Evolutionary conservation across 192 early-diverging fungal species (phyloP), one percentile per base, ranked within the genome.

Genomic region (Coemansia sp.): DNA sequence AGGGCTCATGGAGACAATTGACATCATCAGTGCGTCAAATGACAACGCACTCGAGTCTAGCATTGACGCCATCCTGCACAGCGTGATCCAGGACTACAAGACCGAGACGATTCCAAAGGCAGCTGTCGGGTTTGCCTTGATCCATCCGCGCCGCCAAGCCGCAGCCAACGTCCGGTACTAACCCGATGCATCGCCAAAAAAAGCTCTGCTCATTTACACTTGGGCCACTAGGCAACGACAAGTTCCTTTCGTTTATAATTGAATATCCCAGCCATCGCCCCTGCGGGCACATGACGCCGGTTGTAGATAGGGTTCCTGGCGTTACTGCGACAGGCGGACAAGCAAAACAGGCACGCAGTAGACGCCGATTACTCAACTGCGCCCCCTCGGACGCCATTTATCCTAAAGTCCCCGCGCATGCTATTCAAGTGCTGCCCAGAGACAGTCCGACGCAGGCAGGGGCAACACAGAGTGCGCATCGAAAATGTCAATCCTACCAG

Each of bases 31-130:
- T 5, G 79, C 73, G 1, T 25, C 66, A 6, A 43, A 82, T 52
- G 69, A 62, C 13, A 66, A 76, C 28, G 67, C 64, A 21, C 74
- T 82, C 37, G 79, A 82, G 57, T 72, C 79, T 4, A 76, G 79
- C 59, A 76, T 82, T 31, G 79, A 76, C 25, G 79, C 79, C 2
- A 68, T 82, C 13, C 45, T 82, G 45, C 79, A 82, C 38, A 82
- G 79, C 56, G 70, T 82, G 26, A 73, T 82, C 11, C 64, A 73
- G 41, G 73, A 73, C 14, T 82, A 82, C 59, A 45, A 66, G 48
- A 64, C 73, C 9, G 66, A 70, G 47, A 76, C 79, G 14, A 69
- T 55, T n/a, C 79, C 79, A n/a, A 82, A 82, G 61, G 79, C 79
- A 7, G 79, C 79, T 2, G 70, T 82, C 3, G 79, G 73, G 3